These are phyloP conservation scores for Didymella exigua DNA, from an alignment of 2,329 filamentous ascomycete genomes.

Conservation along the genomic window DNA sequence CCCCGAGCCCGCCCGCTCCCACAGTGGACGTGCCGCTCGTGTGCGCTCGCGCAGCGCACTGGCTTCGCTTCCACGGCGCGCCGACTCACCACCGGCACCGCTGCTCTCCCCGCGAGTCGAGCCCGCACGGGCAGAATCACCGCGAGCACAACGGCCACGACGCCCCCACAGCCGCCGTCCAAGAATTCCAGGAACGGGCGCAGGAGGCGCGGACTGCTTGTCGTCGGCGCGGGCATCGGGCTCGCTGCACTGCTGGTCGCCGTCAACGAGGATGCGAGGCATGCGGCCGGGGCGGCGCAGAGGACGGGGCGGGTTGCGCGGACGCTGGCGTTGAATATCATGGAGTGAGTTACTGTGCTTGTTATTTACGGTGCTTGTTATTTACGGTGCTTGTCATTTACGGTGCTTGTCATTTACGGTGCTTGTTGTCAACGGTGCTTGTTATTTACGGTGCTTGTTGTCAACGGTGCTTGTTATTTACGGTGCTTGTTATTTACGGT, in stretches of 20 bases:
- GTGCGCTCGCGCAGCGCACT: slow-evolving; percentile 36
- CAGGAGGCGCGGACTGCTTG: slow-evolving; percentile 32
- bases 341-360: slow-evolving; percentile 82
- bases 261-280: slow-evolving; percentile 71
- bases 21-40: slow-evolving; percentile 47
- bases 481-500: too few species aligned
- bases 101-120: too few species aligned
- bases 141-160: not conserved
- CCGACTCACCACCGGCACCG: too few species aligned
- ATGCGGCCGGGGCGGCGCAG: slow-evolving; percentile 75
- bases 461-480: too few species aligned
- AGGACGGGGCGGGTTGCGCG: slow-evolving; percentile 78
- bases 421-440: too few species aligned
- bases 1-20: slow-evolving; percentile 24
- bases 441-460: too few species aligned
- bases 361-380: too few species aligned
- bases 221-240: slow-evolving; percentile 34
- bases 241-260: slow-evolving; percentile 54
- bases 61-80: slow-evolving; percentile 6
- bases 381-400: too few species aligned
- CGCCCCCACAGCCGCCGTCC: not conserved
- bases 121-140: too few species aligned
- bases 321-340: slow-evolving; percentile 80
- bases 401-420: too few species aligned
- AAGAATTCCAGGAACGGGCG: slow-evolving; percentile 34